Base-by-base conservation (phyloP, 1,139 yeast genomes). In the Saccharomyces hybrid region DNA sequence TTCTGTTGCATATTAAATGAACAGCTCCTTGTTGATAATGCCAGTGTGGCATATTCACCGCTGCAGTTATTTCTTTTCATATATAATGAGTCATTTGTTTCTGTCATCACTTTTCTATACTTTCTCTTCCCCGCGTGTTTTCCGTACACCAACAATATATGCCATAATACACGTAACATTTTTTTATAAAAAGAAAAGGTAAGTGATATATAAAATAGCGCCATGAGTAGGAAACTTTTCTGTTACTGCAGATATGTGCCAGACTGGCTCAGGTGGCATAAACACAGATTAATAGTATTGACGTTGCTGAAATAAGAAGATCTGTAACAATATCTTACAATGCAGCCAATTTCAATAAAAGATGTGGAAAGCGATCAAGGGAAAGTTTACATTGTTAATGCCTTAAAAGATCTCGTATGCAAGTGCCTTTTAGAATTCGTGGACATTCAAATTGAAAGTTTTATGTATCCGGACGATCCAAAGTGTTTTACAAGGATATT, bases 381-480 rank as follows among this genome's bases (percentile, higher is more conserved):
- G 19, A 38, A 38, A 16, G 19, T 19, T 19, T 3, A 19, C 11
- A 3, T 38, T 25, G 44, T 38, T 19, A 53, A 59, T 16, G 53
- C 59, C 14, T 54, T 59, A 31, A 51, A 56, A n/a, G 54, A 58
- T 16, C 42, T 59, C 7, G 51, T 54, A 13, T 51, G 55, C 27
- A 54, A 48, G 25, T 62, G 67, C 3, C 47, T 58, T 11, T 28
- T 59, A 16, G 68, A 64, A 46, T 62, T 62, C 46, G 58, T 58
- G 6, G 69, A 66, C 41, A 53, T 54, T 6, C 47, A 65, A 26
- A 52, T 64, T 13, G 70, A 66, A 48, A 48, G 54, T 13, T 57
- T 65, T 44, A 64, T 63, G 65, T 64, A 64, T 49, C 68, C 70
- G 6, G 42, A 59, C 47, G 55, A 55, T 28, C 51, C 53, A 14